Conservation (phyloP, 495 filamentous ascomycete species). For the Entonaema liquescens region DNA sequence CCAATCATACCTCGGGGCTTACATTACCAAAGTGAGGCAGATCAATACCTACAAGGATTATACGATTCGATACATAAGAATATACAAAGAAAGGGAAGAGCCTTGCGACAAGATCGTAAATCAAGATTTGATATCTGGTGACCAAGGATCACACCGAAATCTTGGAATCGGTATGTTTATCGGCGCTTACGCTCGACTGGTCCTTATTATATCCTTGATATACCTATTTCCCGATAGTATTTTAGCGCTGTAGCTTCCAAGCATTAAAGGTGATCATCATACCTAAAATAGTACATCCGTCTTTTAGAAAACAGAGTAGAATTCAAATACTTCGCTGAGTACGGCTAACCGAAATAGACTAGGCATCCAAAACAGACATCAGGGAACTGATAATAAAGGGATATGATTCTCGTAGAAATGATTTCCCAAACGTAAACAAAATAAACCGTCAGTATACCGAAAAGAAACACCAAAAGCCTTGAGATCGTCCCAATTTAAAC, state of each 20-base stretch:
- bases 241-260: too few species aligned
- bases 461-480: neutral
- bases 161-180: neutral
- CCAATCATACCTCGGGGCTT: neutral
- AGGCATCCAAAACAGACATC: too few species aligned
- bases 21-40: neutral
- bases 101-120: neutral
- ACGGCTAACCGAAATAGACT: too few species aligned
- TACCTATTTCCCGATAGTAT: too few species aligned
- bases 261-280: too few species aligned
- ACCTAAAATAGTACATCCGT: too few species aligned
- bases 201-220: neutral
- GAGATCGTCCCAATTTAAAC: neutral
- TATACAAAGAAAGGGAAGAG: neutral
- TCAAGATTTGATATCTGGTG: neutral
- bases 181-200: neutral
- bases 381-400: too few species aligned
- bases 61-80: neutral
- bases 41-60: neutral
- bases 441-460: neutral
- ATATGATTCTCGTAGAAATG: too few species aligned
- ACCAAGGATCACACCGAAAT: neutral
- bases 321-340: too few species aligned
- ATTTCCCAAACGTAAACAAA: too few species aligned
- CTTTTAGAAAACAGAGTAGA: too few species aligned